Base-by-base conservation (phyloP, 139 green algal species). In the Haematococcus sp. region DNA sequence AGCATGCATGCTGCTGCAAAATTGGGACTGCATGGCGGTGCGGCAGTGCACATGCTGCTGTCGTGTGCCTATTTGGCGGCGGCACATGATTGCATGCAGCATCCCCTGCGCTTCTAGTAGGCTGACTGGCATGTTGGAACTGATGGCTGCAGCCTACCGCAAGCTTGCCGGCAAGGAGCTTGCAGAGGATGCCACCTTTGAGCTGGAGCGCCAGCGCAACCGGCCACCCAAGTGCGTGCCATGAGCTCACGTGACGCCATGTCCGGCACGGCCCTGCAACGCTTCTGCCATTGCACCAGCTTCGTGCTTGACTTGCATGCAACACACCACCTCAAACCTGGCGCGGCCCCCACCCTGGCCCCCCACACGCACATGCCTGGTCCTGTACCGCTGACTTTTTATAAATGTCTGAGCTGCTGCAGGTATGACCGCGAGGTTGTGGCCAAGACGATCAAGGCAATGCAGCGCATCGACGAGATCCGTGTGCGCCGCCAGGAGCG, bases 121-220 rank as follows among this genome's bases (percentile, higher is more conserved):
- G n/a, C n/a, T n/a, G n/a, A n/a, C n/a, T n/a, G n/a, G n/a, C n/a
- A n/a, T n/a, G n/a, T n/a, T n/a, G n/a, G n/a, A n/a, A n/a, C n/a
- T n/a, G n/a, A n/a, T n/a, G n/a, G 4, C 17, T 33, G 27, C 66
- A 72, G 66, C 66, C 4, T 72, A 72, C 66, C 83, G 96, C 27
- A 96, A 95, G 78, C 77, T 97, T 15, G 89, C 92, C 32, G 94
- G 94, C 74, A 98, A 99, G 81, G 94, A 98, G 75, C 83, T 98
- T 3, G 88, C 91, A 17, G 88, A 96, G 84, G 96, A 98, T 77
- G 85, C 93, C 15, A 98, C 92, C 0, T 98, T 98, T 82, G 93
- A 99, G 76, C 86, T 99, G 88, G 96, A 99, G 88, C 81, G 95
- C 49, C 82, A 81, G 55, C 83, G 96, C 56, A 98, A 99, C 85